phyloP scores from a whole-genome alignment of 192 early-diverging fungal species.

The Rhizoclosmatium globosum region DNA sequence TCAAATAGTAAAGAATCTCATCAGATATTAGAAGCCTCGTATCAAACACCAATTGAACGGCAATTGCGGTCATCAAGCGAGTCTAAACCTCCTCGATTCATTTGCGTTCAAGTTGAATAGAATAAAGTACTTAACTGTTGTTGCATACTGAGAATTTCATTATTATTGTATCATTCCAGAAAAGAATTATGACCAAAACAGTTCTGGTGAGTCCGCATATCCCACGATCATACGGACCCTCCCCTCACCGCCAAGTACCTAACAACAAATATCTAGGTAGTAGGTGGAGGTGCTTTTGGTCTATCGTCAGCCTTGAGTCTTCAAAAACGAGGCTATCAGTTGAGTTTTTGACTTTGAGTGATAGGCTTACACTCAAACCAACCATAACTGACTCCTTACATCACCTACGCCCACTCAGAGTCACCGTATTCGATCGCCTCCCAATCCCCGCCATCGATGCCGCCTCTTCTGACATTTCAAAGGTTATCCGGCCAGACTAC shows the following conservation, averaged over 20 bases:
- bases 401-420: neutral
- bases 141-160: too few relatives aligned
- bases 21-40: neutral
- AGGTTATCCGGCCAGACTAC: constrained; percentile 46
- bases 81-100: neutral
- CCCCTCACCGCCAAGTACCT: too few relatives aligned
- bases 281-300: constrained; percentile 50
- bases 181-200: too few relatives aligned
- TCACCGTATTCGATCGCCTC: constrained; percentile 42
- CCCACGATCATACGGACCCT: too few relatives aligned
- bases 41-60: neutral
- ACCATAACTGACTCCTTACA: too few relatives aligned
- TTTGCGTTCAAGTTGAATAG: constrained; percentile 24
- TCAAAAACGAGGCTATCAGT: constrained; percentile 3
- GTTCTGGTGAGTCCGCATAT: too few relatives aligned
- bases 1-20: neutral
- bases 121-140: too few relatives aligned
- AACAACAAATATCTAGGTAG: neutral
- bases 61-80: neutral
- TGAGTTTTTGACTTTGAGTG: too few relatives aligned
- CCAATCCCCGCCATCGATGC: constrained; percentile 40
- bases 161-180: too few relatives aligned
- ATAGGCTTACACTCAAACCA: too few relatives aligned
- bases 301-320: constrained; percentile 43
- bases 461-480: constrained; percentile 47